A percentile compares a stretch with the other conserved stretches of the same genome.
These are phyloP conservation scores for Rhodotorula glutinis DNA, from an alignment of 1,284 basidiomycete species.

Conservation along the genomic window DNA sequence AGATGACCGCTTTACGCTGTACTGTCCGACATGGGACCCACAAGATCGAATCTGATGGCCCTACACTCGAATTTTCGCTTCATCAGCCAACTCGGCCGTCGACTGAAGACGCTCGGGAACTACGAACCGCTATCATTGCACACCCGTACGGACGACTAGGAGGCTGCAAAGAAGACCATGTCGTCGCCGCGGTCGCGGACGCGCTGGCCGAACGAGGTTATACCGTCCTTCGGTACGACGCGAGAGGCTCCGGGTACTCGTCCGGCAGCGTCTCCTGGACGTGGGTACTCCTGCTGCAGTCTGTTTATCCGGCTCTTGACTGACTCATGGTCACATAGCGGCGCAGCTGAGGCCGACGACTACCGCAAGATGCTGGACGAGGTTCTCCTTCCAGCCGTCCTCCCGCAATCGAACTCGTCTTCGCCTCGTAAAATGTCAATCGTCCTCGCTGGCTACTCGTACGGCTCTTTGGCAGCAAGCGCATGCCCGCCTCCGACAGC, in stretches of 20 bases:
- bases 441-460: conserved; percentile 54
- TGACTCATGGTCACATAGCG: conserved; percentile 50
- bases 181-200: conserved; percentile 19
- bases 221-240: conserved; percentile 66
- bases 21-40: neutral
- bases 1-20: neutral
- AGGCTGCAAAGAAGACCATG: conserved; percentile 31
- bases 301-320: no score
- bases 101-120: no score
- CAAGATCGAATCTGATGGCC: neutral
- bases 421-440: neutral
- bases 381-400: conserved; percentile 52
- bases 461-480: conserved; percentile 69
- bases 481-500: conserved; percentile 54
- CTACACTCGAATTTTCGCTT: conserved; percentile 2
- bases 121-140: conserved; percentile 35
- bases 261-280: conserved; percentile 63
- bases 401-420: conserved; percentile 49
- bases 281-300: conserved; percentile 14
- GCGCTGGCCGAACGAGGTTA: conserved; percentile 49
- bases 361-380: conserved; percentile 61
- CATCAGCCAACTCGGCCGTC: neutral
- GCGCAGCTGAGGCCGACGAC: conserved; percentile 64
- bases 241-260: conserved; percentile 68
- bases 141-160: conserved; percentile 40